Conservation (phyloP, 169 alveolate genomes). For the Babesia ovis region DNA sequence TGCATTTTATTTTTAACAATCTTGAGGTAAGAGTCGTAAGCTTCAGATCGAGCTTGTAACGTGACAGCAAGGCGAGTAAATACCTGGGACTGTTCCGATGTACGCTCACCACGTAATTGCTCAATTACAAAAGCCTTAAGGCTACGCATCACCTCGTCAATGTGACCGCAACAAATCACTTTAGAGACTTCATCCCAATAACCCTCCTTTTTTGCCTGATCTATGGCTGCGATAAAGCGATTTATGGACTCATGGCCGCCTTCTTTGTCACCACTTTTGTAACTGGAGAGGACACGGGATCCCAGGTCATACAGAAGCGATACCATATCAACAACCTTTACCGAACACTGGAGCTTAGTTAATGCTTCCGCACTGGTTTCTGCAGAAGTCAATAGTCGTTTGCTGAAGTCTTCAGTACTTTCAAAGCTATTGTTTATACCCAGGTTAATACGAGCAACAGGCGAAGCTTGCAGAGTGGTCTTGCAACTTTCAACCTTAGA, state of each 20-base stretch:
- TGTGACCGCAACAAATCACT: conserved; percentile 46
- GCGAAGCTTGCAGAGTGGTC: conserved; percentile 2
- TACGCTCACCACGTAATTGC: conserved; percentile 16
- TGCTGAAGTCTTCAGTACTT: conserved; percentile 32
- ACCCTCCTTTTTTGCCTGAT: conserved; percentile 44
- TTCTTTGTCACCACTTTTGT: neutral
- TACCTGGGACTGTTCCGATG: conserved; percentile 41
- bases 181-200: conserved; percentile 57
- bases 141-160: conserved; percentile 39
- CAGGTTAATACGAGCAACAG: conserved; percentile 4
- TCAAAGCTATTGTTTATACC: conserved; percentile 34
- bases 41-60: conserved; percentile 46
- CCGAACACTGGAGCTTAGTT: conserved; percentile 27
- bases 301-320: conserved; percentile 42
- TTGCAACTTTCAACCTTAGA: conserved; percentile 16
- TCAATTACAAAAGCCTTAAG: conserved; percentile 35
- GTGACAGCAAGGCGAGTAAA: conserved; percentile 54
- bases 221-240: conserved; percentile 33
- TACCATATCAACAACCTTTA: conserved; percentile 47
- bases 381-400: conserved; percentile 33
- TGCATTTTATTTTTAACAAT: conserved; percentile 7
- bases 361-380: conserved; percentile 32
- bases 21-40: conserved; percentile 40
- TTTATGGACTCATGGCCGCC: conserved; percentile 3
- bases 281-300: conserved; percentile 19